Percentiles rank a stretch among this genome's conserved stretches.
Evolutionary conservation across 495 filamentous ascomycete genomes (phyloP).

Genomic region (Choiromyces venosus): DNA sequence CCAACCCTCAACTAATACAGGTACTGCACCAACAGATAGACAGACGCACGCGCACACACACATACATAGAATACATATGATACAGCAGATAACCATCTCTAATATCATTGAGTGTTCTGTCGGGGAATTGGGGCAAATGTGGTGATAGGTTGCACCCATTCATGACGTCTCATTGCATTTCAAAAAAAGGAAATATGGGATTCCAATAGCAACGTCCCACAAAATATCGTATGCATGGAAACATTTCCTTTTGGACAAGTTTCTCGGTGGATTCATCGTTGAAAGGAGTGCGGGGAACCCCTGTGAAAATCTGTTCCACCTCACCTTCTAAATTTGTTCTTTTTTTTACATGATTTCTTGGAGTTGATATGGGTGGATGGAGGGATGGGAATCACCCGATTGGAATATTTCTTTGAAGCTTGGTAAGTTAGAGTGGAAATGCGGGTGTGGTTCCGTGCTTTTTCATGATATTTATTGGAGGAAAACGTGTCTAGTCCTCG

Average conservation of each 20-base stretch:
- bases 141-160: neutral
- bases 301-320: conserved; percentile 34
- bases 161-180: neutral
- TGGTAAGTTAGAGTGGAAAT: neutral
- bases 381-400: neutral
- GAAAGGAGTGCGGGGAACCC: conserved; percentile 15
- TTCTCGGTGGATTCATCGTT: neutral
- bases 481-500: neutral
- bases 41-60: neutral
- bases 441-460: neutral
- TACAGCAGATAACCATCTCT: neutral
- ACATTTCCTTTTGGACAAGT: neutral
- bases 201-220: neutral
- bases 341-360: neutral
- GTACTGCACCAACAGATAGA: neutral
- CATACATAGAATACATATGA: too few relatives aligned
- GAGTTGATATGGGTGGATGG: neutral
- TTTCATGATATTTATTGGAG: neutral
- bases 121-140: neutral
- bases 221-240: neutral
- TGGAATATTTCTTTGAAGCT: neutral
- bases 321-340: conserved; percentile 2
- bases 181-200: neutral
- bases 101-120: neutral
- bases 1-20: neutral